Conservation (phyloP, 1,284 basidiomycete species). For the Pseudomicrostroma phylloplanum region DNA sequence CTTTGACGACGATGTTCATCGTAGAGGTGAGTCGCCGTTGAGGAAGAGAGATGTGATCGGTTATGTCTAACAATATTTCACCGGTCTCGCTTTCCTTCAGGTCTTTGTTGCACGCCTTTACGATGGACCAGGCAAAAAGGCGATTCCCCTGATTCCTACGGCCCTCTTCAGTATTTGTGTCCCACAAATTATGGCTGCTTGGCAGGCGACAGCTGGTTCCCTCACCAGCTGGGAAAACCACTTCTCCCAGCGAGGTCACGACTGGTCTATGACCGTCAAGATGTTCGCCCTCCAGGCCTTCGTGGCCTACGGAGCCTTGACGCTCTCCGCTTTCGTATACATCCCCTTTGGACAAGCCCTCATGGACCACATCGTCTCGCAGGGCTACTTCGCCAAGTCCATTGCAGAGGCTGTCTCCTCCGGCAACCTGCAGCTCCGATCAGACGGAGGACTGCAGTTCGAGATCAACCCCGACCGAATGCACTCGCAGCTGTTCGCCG, state of each 20-base stretch:
- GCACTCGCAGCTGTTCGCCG: slow-evolving; percentile 88
- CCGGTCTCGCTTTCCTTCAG: background rate
- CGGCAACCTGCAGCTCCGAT: slow-evolving; percentile 23
- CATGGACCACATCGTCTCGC: slow-evolving; percentile 36
- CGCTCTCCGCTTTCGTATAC: slow-evolving; percentile 46
- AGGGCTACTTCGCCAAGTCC: slow-evolving; percentile 35
- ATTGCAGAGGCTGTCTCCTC: slow-evolving; percentile 28
- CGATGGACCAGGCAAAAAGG: slow-evolving; percentile 71
- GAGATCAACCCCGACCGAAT: slow-evolving; percentile 61
- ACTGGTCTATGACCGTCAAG: slow-evolving; percentile 78
- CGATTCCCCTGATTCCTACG: slow-evolving; percentile 71
- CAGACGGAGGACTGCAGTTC: slow-evolving; percentile 40
- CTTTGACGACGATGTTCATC: slow-evolving; percentile 50
- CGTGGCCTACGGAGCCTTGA: slow-evolving; percentile 66
- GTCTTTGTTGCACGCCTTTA: slow-evolving; percentile 47
- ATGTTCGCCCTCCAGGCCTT: slow-evolving; percentile 81
- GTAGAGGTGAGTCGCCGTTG: slow-evolving; percentile 37
- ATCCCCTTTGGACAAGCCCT: slow-evolving; percentile 48
- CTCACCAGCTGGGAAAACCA: slow-evolving; percentile 75
- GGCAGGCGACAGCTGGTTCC: slow-evolving; percentile 64
- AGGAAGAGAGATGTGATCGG: background rate
- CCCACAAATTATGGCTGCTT: slow-evolving; percentile 73
- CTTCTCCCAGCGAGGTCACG: slow-evolving; percentile 66
- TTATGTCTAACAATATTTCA: background rate
- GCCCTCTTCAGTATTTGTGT: slow-evolving; percentile 75